Evolutionary conservation across 176 grass and related monocot species (phyloP).

Genomic region (Lolium rigidum): DNA sequence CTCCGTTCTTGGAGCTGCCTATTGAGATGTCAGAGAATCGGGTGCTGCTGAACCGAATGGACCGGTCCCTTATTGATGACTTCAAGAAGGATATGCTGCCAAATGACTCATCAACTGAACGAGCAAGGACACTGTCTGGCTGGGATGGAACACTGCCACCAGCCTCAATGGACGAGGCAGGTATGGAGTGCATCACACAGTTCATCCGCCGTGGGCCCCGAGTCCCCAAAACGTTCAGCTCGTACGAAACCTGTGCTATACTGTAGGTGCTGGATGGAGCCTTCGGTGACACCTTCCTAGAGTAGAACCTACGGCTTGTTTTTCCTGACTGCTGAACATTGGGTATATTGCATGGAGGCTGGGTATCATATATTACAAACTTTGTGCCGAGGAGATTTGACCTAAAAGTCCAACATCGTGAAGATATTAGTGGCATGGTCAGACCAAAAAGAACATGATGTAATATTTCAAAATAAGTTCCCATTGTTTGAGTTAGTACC

Average conservation of each 20-base stretch:
- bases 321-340: constrained; percentile 47
- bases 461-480: constrained; percentile 34
- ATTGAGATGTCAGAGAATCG: constrained; percentile 65
- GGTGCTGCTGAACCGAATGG: constrained; percentile 67
- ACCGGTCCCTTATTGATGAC: constrained; percentile 57
- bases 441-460: neutral
- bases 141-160: constrained; percentile 72
- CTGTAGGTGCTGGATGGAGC: constrained; percentile 60
- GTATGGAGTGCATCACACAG: constrained; percentile 87
- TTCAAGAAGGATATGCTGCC: constrained; percentile 69
- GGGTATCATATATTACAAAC: constrained; percentile 83
- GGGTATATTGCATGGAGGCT: constrained; percentile 60
- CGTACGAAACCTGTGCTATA: constrained; percentile 84
- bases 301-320: constrained; percentile 75
- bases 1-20: constrained; percentile 41
- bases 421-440: constrained; percentile 30
- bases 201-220: constrained; percentile 88
- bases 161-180: constrained; percentile 66
- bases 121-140: constrained; percentile 41
- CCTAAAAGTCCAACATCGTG: constrained; percentile 51
- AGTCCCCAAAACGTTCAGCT: constrained; percentile 88
- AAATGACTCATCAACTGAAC: constrained; percentile 75
- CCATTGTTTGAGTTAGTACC: constrained; percentile 48
- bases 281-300: constrained; percentile 76
- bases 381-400: constrained; percentile 94